phyloP scores from a whole-genome alignment of 352 stramenopile genomes.

The Phytophthora kernoviae region DNA sequence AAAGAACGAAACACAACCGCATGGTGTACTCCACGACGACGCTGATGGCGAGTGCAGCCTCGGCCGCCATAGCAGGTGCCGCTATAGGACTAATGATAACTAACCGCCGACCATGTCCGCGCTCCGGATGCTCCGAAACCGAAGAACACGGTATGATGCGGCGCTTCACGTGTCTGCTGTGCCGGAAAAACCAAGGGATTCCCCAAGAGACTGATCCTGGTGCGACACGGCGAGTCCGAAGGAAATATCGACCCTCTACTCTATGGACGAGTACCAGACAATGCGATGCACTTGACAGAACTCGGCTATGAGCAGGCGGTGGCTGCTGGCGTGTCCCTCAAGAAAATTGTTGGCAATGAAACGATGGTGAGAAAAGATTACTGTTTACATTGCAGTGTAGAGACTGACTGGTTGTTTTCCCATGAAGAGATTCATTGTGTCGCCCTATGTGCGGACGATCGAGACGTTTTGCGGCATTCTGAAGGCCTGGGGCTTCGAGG shows the following conservation, averaged over 20 bases:
- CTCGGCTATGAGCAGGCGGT: constrained; percentile 81
- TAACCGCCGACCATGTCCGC: constrained; percentile 12
- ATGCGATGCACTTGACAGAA: constrained; percentile 83
- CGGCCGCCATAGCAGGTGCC: constrained; percentile 48
- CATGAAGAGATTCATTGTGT: constrained; percentile 81
- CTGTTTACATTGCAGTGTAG: neutral
- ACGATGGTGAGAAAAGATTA: constrained; percentile 52
- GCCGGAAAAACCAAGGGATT: constrained; percentile 45
- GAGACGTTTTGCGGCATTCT: constrained; percentile 88
- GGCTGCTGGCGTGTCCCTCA: constrained; percentile 69
- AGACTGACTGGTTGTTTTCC: constrained; percentile 3
- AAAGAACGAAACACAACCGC: neutral
- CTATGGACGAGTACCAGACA: constrained; percentile 80
- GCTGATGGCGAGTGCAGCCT: constrained; percentile 47
- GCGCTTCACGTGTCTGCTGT: constrained; percentile 47
- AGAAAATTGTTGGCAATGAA: constrained; percentile 78
- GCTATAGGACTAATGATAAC: constrained; percentile 42
- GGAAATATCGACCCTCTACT: constrained; percentile 85
- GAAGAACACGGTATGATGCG: constrained; percentile 26
- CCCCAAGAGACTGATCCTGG: constrained; percentile 82
- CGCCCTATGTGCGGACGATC: constrained; percentile 84
- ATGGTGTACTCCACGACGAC: constrained; percentile 61
- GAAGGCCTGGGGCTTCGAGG: constrained; percentile 65
- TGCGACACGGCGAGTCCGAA: constrained; percentile 85
- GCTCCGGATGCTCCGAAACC: constrained; percentile 13